Conservation (phyloP, 2,329 filamentous ascomycete genomes). For the Emergomyces africanus region DNA sequence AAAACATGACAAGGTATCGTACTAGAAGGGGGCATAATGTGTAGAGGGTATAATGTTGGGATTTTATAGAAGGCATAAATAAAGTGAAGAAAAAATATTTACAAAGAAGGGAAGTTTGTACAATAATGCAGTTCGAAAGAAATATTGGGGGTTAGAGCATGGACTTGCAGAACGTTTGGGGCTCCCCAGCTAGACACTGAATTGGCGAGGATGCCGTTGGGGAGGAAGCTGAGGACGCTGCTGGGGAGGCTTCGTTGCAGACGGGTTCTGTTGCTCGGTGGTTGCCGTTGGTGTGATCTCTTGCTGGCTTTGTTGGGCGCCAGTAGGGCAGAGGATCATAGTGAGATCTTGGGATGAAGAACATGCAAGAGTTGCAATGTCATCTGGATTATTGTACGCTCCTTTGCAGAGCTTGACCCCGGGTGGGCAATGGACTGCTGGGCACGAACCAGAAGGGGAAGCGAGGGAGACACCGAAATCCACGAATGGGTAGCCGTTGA, state of each 20-base stretch:
- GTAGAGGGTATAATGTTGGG: background rate
- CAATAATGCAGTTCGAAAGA: background rate
- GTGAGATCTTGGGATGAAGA: conserved; percentile 21
- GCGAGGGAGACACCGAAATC: conserved; percentile 24
- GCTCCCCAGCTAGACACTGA: background rate
- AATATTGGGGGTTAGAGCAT: background rate
- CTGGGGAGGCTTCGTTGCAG: too few relatives aligned
- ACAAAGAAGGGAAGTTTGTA: background rate
- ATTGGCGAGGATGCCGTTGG: background rate
- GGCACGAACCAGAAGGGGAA: conserved; percentile 20
- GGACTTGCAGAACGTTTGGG: background rate
- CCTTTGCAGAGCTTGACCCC: conserved; percentile 24
- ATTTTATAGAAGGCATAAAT: background rate
- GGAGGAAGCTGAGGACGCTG: too few relatives aligned
- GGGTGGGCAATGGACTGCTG: conserved; percentile 22
- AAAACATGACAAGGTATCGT: background rate
- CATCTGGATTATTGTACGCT: conserved; percentile 28
- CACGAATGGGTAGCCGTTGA: conserved; percentile 24
- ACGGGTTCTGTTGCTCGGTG: too few relatives aligned
- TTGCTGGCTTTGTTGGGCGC: background rate
- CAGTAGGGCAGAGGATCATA: conserved; percentile 20
- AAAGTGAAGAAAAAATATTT: background rate
- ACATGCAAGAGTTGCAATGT: conserved; percentile 32
- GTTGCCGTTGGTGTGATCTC: too few relatives aligned
- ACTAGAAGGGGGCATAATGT: background rate